Conservation (phyloP, 177 flowering plant species). For the Tripterygium wilfordii region DNA sequence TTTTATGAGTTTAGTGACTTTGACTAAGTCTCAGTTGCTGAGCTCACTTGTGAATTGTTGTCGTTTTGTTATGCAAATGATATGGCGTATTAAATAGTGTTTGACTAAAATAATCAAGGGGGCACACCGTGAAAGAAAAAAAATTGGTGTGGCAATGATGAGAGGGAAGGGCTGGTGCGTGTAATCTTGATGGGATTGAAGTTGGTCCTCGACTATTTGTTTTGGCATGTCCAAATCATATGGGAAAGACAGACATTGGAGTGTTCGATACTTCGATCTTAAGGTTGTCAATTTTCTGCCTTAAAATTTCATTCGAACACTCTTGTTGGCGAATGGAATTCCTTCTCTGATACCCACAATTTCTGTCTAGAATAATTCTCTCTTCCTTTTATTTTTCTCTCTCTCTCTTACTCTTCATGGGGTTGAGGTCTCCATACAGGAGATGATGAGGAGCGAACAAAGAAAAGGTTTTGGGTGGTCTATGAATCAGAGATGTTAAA, state of each 20-base stretch:
- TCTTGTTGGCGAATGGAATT: too few species aligned
- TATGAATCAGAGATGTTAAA: constrained; percentile 1
- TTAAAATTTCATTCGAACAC: constrained; percentile 5
- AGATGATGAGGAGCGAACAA: constrained; percentile 2
- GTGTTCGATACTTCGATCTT: constrained; percentile 14
- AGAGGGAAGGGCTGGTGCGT: constrained; percentile 17
- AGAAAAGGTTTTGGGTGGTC: too few species aligned
- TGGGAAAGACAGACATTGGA: constrained; percentile 20
- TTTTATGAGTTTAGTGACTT: too few species aligned
- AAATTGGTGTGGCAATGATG: constrained; percentile 46
- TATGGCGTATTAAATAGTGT: constrained; percentile 27
- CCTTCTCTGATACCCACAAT: too few species aligned
- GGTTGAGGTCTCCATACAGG: too few species aligned
- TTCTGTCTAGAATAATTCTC: too few species aligned
- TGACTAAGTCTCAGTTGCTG: too few species aligned
- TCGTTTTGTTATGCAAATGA: constrained; percentile 28
- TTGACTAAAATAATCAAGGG: constrained; percentile 44
- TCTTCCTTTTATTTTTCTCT: too few species aligned
- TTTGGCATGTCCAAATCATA: constrained; percentile 34
- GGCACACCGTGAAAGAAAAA: constrained; percentile 3
- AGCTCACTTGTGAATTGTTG: too few species aligned
- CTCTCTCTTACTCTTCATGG: too few species aligned
- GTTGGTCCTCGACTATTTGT: constrained; percentile 11
- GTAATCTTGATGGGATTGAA: constrained; percentile 17
- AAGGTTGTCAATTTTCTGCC: constrained; percentile 11